Evolutionary conservation across 805 yeast species (phyloP), one percentile per base, ranked within the genome.

Genomic region (Wickerhamiella shivajii): DNA sequence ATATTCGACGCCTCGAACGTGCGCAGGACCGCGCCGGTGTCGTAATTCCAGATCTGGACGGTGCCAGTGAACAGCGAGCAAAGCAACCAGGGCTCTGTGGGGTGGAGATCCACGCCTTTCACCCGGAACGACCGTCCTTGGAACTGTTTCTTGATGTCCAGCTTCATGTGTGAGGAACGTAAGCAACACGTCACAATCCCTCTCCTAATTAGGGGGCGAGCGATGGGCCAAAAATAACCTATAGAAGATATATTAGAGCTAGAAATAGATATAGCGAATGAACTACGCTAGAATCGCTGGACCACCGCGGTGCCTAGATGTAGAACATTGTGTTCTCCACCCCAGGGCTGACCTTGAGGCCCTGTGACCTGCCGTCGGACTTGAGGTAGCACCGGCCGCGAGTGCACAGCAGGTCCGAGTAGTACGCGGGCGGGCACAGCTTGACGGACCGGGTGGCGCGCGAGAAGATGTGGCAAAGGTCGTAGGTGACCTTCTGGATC

Each of bases 51-150:
- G 52, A 87, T 81, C 59, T 85, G 96, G 36, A 83, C 73, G 55
- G 69, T 70, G 45, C 94, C 98, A 32, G 85, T 78, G 59, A 80
- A 84, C 39, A 81, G 64, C n/a, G 95, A 83, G 34, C 87, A 76
- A 50, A 84, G 64, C 33, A 84, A 74, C 97, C 97, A 87, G 34
- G 98, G 97, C 57, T 90, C 98, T 14, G 85, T 66, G 16, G 98
- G 98, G 56, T 90, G 99, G 66, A 90, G 79, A 59, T 90, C 99
- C 52, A 90, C 77, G 31, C 95, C 96, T 59, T 90, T 90, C 54
- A 90, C 96, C 56, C 99, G 76, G 56, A 85, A 96, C 24, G 96
- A 77, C 50, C 95, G 80, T 42, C 90, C 72, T 45, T 83, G 77
- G 59, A 85, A 80, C 49, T 76, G 76, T 64, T 79, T 81, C 69